Conservation (phyloP, 2,329 filamentous ascomycete species). For the Alternaria rosae region DNA sequence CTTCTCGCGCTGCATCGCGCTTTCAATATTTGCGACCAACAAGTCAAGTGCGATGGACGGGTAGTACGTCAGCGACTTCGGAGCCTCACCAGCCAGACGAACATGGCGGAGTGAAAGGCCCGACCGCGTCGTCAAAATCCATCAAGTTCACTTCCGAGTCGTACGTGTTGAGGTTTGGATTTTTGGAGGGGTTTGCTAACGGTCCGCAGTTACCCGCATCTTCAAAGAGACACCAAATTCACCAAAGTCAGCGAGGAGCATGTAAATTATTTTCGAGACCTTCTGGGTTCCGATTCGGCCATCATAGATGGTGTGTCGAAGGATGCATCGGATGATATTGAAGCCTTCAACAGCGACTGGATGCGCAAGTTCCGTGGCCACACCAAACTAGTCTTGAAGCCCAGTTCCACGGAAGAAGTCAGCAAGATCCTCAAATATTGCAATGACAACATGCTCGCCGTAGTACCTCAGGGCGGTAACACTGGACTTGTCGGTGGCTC, state of each 20-base stretch:
- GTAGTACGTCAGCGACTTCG: slow-evolving; percentile 49
- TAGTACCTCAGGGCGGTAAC: slow-evolving; percentile 97
- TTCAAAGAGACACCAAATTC: slow-evolving; percentile 82
- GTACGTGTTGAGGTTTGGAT: slow-evolving; percentile 48
- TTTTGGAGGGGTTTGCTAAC: not conserved
- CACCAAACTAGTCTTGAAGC: slow-evolving; percentile 85
- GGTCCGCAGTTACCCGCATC: slow-evolving; percentile 69
- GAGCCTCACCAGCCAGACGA: slow-evolving; percentile 51
- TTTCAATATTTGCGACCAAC: slow-evolving; percentile 34
- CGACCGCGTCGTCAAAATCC: slow-evolving; percentile 49
- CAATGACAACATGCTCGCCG: slow-evolving; percentile 89
- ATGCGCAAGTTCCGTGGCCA: slow-evolving; percentile 98
- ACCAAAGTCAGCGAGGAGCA: slow-evolving; percentile 76
- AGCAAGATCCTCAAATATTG: slow-evolving; percentile 93
- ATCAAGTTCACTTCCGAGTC: slow-evolving; percentile 84
- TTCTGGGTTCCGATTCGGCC: slow-evolving; percentile 81
- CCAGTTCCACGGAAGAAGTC: slow-evolving; percentile 83
- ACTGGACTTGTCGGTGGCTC: slow-evolving; percentile 95
- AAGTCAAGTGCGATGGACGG: slow-evolving; percentile 47
- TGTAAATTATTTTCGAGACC: slow-evolving; percentile 79
- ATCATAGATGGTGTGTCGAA: slow-evolving; percentile 83
- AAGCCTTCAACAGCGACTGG: slow-evolving; percentile 96
- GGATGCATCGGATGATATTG: slow-evolving; percentile 79
- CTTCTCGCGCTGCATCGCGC: slow-evolving; percentile 32
- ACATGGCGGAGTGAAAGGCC: slow-evolving; percentile 44